A percentile compares a stretch with the other conserved stretches of the same genome.
Evolutionary conservation across 441 rosid species (phyloP).

Genomic region (Breynia disticha): DNA sequence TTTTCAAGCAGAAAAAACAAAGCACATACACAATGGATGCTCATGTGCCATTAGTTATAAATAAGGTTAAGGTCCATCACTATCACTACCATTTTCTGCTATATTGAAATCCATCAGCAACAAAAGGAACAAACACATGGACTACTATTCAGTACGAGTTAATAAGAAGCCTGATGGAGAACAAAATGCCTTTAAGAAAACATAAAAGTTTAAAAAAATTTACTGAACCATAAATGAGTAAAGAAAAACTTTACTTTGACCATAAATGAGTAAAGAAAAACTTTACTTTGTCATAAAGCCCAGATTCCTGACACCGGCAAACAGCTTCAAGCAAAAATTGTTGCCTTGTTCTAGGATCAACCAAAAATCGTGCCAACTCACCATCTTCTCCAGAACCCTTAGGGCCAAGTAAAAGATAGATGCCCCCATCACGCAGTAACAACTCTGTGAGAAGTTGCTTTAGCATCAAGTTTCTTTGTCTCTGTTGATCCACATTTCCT

Average conservation of each 20-base stretch:
- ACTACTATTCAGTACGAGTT: too few relatives aligned
- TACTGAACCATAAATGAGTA: neutral
- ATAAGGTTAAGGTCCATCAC: too few relatives aligned
- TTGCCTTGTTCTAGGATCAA: constrained; percentile 49
- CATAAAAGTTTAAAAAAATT: too few relatives aligned
- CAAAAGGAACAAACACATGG: too few relatives aligned
- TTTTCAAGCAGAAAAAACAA: too few relatives aligned
- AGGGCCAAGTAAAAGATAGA: constrained; percentile 67
- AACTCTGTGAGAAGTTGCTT: constrained; percentile 87
- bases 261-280: constrained; percentile 8
- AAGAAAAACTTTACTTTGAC: neutral
- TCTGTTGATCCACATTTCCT: constrained; percentile 70
- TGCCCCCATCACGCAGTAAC: constrained; percentile 76
- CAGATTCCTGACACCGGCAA: constrained; percentile 75
- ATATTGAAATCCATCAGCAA: too few relatives aligned
- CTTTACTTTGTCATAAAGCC: constrained; percentile 74
- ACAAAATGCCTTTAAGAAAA: too few relatives aligned
- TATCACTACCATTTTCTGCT: too few relatives aligned
- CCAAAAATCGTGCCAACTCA: constrained; percentile 61
- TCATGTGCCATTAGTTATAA: too few relatives aligned
- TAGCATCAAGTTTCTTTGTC: constrained; percentile 80
- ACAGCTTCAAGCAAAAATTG: constrained; percentile 90
- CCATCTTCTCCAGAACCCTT: constrained; percentile 92
- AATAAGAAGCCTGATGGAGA: too few relatives aligned
- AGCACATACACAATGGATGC: too few relatives aligned